These are phyloP conservation scores for Samsoniella hepiali DNA, from an alignment of 2,329 filamentous ascomycete genomes.

Conservation along the genomic window DNA sequence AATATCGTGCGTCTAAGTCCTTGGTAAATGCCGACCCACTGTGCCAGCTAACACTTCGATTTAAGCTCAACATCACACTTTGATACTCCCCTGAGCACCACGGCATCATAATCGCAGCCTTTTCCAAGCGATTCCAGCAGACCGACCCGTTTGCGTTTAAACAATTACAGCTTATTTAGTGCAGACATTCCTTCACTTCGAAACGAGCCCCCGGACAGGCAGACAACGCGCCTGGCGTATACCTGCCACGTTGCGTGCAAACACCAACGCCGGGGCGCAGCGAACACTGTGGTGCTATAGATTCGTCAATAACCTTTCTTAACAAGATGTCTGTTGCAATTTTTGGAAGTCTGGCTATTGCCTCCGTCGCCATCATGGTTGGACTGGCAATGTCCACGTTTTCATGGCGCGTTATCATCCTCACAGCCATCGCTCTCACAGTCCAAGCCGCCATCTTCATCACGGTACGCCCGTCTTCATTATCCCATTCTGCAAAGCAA, in stretches of 20 bases:
- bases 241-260: slow-evolving; percentile 10
- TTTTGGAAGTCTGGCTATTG: background rate
- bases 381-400: slow-evolving; percentile 15
- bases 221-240: background rate
- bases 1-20: background rate
- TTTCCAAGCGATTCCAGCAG: background rate
- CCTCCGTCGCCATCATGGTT: background rate
- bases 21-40: slow-evolving; percentile 1
- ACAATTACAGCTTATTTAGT: too few relatives aligned
- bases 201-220: too few relatives aligned
- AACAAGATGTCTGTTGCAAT: background rate
- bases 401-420: slow-evolving; percentile 16
- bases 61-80: slow-evolving; percentile 5
- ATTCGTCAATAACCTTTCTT: background rate
- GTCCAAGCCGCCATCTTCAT: slow-evolving; percentile 27
- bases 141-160: background rate
- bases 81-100: background rate
- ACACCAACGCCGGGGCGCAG: background rate
- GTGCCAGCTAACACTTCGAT: background rate
- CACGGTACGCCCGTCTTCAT: slow-evolving; percentile 26
- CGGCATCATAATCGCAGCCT: background rate
- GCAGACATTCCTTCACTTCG: too few relatives aligned
- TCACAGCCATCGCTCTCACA: slow-evolving; percentile 24
- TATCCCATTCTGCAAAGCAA: slow-evolving; percentile 15
- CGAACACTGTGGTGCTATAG: background rate